phyloP scores from a whole-genome alignment of 2,329 filamentous ascomycete genomes.

The Colletotrichum sp. region DNA sequence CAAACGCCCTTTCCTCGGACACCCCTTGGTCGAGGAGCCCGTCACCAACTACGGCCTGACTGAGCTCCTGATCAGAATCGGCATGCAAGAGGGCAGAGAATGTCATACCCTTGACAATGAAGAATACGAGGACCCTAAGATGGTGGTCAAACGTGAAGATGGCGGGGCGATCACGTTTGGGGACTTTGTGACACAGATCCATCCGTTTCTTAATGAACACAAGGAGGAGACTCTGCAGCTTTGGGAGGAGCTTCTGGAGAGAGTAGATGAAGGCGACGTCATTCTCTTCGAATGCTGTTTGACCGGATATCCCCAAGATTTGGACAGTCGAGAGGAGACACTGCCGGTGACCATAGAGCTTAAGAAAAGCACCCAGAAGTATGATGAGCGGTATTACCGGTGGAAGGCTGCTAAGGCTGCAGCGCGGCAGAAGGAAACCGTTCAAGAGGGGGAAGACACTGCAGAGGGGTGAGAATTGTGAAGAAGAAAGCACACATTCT shows the following conservation, averaged over 20 bases:
- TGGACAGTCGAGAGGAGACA: neutral
- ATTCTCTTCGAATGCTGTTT: neutral
- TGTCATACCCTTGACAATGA: neutral
- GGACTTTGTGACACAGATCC: neutral
- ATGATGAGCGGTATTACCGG: neutral
- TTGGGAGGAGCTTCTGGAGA: neutral
- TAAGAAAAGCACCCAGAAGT: neutral
- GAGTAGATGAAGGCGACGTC: neutral
- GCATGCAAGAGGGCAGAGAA: neutral
- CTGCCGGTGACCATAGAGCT: neutral
- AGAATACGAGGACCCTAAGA: neutral
- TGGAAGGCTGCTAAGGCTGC: neutral
- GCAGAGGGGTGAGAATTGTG: accelerated
- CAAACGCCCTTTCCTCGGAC: neutral
- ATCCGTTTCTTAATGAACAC: neutral
- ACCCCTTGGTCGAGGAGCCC: neutral
- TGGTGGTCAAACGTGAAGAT: neutral
- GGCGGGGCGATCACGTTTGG: neutral
- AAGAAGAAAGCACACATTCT: neutral
- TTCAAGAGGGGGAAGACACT: neutral
- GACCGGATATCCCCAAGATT: neutral
- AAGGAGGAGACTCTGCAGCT: neutral
- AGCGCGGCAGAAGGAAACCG: neutral
- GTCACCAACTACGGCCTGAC: neutral
- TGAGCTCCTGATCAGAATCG: neutral